Conservation (phyloP, 1,139 yeast genomes). For the Magnusiomyces suaveolens region DNA sequence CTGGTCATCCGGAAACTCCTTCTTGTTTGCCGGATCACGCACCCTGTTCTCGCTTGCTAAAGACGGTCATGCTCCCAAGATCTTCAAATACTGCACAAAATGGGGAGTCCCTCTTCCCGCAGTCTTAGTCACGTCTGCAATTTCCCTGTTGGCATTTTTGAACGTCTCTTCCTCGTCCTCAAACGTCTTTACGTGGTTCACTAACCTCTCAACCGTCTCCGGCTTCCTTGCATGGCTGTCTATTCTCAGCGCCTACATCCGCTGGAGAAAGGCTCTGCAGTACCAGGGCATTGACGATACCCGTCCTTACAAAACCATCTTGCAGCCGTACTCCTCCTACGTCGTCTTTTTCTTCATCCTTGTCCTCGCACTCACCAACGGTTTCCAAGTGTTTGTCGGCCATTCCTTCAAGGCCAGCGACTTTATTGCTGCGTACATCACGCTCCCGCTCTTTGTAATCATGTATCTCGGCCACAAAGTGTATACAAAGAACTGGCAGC, state of each 20-base stretch:
- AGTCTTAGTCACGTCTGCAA: constrained; percentile 27
- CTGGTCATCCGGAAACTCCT: constrained; percentile 38
- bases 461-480: constrained; percentile 46
- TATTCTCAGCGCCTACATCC: constrained; percentile 39
- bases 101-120: constrained; percentile 39
- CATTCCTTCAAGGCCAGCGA: constrained; percentile 42
- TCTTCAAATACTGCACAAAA: constrained; percentile 36
- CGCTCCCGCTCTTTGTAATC: constrained; percentile 40
- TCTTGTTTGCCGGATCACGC: constrained; percentile 36
- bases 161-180: constrained; percentile 39
- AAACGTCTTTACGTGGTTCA: constrained; percentile 40
- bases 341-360: constrained; percentile 38
- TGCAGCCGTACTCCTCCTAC: constrained; percentile 43
- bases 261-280: constrained; percentile 46
- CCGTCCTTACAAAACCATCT: constrained; percentile 37
- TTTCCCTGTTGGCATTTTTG: constrained; percentile 36
- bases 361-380: constrained; percentile 53
- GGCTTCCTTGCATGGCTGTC: constrained; percentile 40
- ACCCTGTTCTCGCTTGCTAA: constrained; percentile 37
- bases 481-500: constrained; percentile 38
- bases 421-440: constrained; percentile 46
- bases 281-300: constrained; percentile 22
- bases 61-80: constrained; percentile 42
- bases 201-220: constrained; percentile 37
- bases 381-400: constrained; percentile 52